phyloP scores from a whole-genome alignment of 257 asterid genomes.

The Solanum chmielewskii region DNA sequence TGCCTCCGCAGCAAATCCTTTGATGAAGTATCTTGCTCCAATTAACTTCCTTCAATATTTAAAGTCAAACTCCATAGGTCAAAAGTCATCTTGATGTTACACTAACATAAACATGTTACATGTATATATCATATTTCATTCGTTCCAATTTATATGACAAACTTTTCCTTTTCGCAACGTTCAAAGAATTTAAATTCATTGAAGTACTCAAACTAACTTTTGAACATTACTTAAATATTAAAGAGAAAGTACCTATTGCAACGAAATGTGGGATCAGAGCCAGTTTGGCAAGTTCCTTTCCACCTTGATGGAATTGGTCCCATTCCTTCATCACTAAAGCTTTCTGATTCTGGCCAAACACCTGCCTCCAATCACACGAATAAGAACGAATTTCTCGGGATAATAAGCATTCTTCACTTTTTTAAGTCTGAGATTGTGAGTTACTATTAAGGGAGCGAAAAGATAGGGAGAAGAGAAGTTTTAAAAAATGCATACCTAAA shows the following conservation, averaged over 20 bases:
- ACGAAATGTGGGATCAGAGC: conserved; percentile 39
- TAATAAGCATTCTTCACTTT: background rate
- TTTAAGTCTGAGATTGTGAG: background rate
- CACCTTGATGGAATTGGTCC: conserved; percentile 81
- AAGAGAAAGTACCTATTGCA: conserved; percentile 54
- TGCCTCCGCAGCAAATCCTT: conserved; percentile 49
- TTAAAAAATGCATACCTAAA: background rate
- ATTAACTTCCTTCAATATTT: conserved; percentile 58
- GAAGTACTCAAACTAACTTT: background rate
- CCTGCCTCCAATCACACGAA: conserved; percentile 25
- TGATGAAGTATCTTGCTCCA: conserved; percentile 85
- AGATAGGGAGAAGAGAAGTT: background rate
- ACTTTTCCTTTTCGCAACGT: background rate
- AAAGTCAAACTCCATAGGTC: background rate
- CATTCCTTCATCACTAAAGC: conserved; percentile 57
- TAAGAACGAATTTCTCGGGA: background rate
- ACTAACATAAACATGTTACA: background rate
- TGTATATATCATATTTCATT: background rate
- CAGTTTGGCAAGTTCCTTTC: conserved; percentile 78
- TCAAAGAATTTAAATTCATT: background rate
- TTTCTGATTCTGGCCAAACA: conserved; percentile 83
- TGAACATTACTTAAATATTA: background rate
- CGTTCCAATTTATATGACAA: background rate
- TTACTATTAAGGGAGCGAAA: background rate
- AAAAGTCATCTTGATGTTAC: background rate